Evolutionary conservation across 768 basidiomycete genomes (phyloP).

Genomic region (Royoungia palumana): DNA sequence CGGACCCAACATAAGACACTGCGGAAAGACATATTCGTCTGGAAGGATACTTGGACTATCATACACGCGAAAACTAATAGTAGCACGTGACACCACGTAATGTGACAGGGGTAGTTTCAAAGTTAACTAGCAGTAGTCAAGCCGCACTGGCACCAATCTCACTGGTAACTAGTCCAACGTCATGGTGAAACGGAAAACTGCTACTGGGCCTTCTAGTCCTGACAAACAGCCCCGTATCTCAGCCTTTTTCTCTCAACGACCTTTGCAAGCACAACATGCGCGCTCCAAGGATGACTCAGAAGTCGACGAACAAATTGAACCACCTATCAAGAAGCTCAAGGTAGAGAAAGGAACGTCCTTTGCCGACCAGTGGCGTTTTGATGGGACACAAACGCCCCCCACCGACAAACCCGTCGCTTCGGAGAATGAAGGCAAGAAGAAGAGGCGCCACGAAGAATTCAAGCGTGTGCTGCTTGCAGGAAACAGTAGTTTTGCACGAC

Average conservation of each 20-base stretch:
- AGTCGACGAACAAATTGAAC: constrained; percentile 19
- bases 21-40: constrained; percentile 9
- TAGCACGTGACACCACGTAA: constrained; percentile 23
- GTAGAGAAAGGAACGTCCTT: constrained; percentile 15
- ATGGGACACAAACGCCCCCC: constrained; percentile 17
- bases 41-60: no score
- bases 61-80: constrained; percentile 1
- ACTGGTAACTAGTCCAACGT: not conserved
- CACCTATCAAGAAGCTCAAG: constrained; percentile 30
- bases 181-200: constrained; percentile 21
- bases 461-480: constrained; percentile 51
- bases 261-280: constrained; percentile 29
- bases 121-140: no score
- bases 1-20: constrained; percentile 4
- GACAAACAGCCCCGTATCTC: constrained; percentile 40
- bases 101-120: constrained; percentile 3
- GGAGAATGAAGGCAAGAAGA: constrained; percentile 43
- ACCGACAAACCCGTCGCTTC: not conserved
- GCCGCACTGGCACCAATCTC: no score
- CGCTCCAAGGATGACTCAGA: constrained; percentile 30
- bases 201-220: not conserved
- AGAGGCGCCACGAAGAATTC: constrained; percentile 45
- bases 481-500: constrained; percentile 37
- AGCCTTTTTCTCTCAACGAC: constrained; percentile 35
- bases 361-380: constrained; percentile 47